Evolutionary conservation across 768 basidiomycete species (phyloP).

Genomic region (Cubamyces sp.): DNA sequence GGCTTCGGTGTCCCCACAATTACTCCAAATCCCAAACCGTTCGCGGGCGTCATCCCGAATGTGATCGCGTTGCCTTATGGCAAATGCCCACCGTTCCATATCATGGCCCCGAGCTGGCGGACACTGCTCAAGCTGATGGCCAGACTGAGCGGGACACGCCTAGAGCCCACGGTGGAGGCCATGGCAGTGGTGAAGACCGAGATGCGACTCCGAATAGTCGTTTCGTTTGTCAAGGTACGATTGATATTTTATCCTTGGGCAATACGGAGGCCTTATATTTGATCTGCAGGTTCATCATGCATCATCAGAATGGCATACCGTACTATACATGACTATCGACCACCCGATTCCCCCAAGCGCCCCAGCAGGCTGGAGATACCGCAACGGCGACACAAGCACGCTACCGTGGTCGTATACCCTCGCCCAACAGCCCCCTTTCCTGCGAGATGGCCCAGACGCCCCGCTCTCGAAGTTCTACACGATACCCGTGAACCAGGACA

Average conservation of each 20-base stretch:
- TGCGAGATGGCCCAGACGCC: conserved; percentile 67
- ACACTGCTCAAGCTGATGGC: conserved; percentile 78
- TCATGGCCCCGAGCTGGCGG: conserved; percentile 77
- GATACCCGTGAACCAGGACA: conserved; percentile 59
- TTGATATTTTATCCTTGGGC: conserved; percentile 1
- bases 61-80: conserved; percentile 77
- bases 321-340: conserved; percentile 81
- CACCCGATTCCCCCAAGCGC: conserved; percentile 56
- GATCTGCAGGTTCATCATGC: conserved; percentile 56
- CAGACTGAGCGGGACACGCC: conserved; percentile 64
- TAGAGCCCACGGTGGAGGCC: conserved; percentile 74
- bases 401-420: conserved; percentile 77
- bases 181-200: conserved; percentile 58
- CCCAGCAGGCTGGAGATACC: conserved; percentile 50
- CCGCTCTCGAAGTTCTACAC: conserved; percentile 70
- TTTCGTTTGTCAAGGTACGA: conserved; percentile 79
- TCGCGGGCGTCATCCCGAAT: conserved; percentile 64
- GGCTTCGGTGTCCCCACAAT: conserved; percentile 67
- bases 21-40: conserved; percentile 47
- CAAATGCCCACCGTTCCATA: conserved; percentile 66
- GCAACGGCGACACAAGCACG: conserved; percentile 60
- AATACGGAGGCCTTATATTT: neutral
- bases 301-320: conserved; percentile 68
- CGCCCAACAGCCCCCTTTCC: conserved; percentile 58
- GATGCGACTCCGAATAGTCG: conserved; percentile 67